Conservation (phyloP, 306 rosid species). For the Cotoneaster glaucophyllus region DNA sequence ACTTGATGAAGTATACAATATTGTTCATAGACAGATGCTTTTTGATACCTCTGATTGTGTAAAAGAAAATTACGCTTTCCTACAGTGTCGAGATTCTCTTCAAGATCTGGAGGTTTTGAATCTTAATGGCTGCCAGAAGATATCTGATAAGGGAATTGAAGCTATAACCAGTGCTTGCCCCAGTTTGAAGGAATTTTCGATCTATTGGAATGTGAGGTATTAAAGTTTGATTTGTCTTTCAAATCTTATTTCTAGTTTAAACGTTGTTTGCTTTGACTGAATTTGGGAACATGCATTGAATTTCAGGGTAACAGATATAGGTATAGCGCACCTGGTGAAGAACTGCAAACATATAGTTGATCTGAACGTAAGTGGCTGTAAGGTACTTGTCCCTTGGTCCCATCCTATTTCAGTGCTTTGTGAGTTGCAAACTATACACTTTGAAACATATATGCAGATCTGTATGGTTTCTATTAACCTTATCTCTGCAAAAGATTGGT, state of each 20-base stretch:
- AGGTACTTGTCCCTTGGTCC: conserved; percentile 44
- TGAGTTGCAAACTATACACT: background rate
- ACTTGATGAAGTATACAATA: background rate
- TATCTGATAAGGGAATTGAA: conserved; percentile 69
- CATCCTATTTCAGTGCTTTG: conserved; percentile 4
- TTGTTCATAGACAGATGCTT: background rate
- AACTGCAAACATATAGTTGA: conserved; percentile 56
- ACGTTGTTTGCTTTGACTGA: conserved; percentile 1
- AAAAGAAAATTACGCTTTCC: conserved; percentile 5
- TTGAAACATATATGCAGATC: background rate
- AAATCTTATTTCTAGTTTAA: conserved; percentile 6
- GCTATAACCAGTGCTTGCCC: conserved; percentile 65
- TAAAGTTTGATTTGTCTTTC: conserved; percentile 9
- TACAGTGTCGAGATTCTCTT: conserved; percentile 62
- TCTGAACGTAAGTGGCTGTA: conserved; percentile 85
- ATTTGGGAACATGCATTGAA: conserved; percentile 16
- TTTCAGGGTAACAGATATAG: conserved; percentile 62
- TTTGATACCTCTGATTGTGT: background rate
- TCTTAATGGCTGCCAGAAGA: conserved; percentile 84
- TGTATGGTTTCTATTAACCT: background rate
- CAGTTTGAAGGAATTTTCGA: conserved; percentile 44
- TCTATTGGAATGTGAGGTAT: conserved; percentile 92
- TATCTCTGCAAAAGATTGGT: background rate
- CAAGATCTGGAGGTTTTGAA: conserved; percentile 61
- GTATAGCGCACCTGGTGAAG: conserved; percentile 38